Evolutionary conservation across 345 rosid genomes (phyloP).

Genomic region (Salix udensis): DNA sequence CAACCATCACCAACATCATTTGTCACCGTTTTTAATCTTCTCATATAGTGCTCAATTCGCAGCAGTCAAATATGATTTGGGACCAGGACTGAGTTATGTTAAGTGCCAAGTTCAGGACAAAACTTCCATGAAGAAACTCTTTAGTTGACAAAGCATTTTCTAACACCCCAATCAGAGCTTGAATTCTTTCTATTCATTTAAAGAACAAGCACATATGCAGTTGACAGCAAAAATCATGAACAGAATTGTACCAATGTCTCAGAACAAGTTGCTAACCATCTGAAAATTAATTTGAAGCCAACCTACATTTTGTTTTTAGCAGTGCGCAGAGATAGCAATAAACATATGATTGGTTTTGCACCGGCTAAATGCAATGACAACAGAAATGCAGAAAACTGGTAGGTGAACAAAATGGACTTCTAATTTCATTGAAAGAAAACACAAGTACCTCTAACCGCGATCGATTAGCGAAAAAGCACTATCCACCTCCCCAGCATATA

Average conservation of each 20-base stretch:
- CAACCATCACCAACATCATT: conserved; percentile 6
- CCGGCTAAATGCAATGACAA: neutral
- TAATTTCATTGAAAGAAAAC: neutral
- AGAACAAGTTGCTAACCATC: conserved; percentile 5
- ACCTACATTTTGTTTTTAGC: neutral
- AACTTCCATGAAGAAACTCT: neutral
- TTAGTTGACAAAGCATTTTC: neutral
- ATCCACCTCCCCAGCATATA: neutral
- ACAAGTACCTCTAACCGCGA: neutral
- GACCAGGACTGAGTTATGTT: neutral
- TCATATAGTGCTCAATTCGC: neutral
- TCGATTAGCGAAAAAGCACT: neutral
- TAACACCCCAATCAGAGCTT: neutral
- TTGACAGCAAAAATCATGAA: neutral
- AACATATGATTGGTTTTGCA: neutral
- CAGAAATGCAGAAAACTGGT: neutral
- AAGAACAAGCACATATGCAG: neutral
- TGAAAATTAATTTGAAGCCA: neutral
- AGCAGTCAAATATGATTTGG: neutral
- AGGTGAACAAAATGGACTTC: neutral
- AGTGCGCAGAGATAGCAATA: neutral
- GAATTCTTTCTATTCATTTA: neutral
- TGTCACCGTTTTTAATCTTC: neutral
- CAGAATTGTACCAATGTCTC: neutral
- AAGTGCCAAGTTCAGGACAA: neutral